Base-by-base conservation (phyloP, 1,284 basidiomycete species). In the Phellopilus nigrolimitatus region DNA sequence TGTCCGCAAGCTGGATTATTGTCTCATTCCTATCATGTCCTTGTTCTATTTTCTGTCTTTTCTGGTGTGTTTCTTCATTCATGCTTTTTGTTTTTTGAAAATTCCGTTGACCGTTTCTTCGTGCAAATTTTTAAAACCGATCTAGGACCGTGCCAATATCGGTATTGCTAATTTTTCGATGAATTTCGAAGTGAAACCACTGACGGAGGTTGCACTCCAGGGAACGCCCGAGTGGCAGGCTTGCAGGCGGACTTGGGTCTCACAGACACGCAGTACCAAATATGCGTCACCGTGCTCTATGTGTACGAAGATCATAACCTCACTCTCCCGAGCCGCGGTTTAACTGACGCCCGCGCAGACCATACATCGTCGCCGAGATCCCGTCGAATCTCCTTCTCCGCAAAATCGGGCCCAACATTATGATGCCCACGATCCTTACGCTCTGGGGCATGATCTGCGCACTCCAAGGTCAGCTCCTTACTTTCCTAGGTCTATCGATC, bases 221-320 rank as follows among this genome's bases (percentile, higher is more conserved):
- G 75, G 7, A 82, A 83, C 57, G 82, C 82, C 27, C 70, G 75
- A 1, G 69, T 82, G 1, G 80, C 80, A 6, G 80, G 80, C 4
- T 62, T 84, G 25, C 74, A 78, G 58, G 73, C 66, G 36, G 71
- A 75, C 40, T 67, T 84, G 33, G 57, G 69, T n/a, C 70, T 84
- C 65, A 69, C 72, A 2, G 73, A 78, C 40, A 61, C 71, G 30
- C 71, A 78, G 64, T 82, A 79, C 56, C 73, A 72, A 40, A 68
- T 78, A 36, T 74, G 72, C 9, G 62, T 81, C 45, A 79, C 77
- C 2, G 66, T 79, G 25, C 77, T 76, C 10, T 79, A 74, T 56
- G 66, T 75, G 73, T 75, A 60, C 47, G 72, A 62, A 6, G 34
- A 10, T 3, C 22, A n/a, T 28, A 34, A 51, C 41, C 21, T 59